Percentiles rank a stretch among this genome's conserved stretches.
Evolutionary conservation across 202 grass and related monocot genomes (phyloP).

Genomic region (Carex arenaria): DNA sequence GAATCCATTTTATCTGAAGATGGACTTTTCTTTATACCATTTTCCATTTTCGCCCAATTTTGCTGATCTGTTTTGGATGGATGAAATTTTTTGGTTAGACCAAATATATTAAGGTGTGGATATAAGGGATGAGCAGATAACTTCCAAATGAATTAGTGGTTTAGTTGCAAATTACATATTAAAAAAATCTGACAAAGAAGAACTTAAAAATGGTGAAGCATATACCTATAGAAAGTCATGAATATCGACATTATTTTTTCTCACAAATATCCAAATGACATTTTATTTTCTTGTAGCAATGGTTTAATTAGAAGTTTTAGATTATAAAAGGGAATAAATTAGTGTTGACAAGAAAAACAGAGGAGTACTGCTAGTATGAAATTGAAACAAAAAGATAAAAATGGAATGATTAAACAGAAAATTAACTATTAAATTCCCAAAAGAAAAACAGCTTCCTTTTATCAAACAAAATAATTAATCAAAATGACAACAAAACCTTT

Average conservation of each 20-base stretch:
- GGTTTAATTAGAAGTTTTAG: not conserved
- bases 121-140: not conserved
- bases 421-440: not conserved
- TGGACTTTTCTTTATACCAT: not conserved
- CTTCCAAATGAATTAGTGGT: not conserved
- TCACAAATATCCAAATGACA: not conserved
- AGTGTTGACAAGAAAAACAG: not conserved
- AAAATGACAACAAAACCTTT: constrained; percentile 3
- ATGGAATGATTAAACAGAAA: not conserved
- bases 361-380: not conserved
- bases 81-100: not conserved
- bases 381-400: not conserved
- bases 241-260: not conserved
- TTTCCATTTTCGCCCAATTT: constrained; percentile 3
- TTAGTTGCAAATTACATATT: not conserved
- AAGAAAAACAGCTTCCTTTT: not conserved
- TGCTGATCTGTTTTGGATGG: not conserved
- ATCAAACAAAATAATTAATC: not conserved
- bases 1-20: constrained; percentile 6
- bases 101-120: not conserved
- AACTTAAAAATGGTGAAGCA: not conserved
- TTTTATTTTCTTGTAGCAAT: not conserved
- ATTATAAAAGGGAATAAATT: not conserved
- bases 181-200: not conserved
- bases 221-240: not conserved